Evolutionary conservation across 2,329 filamentous ascomycete genomes (phyloP), one percentile per base, ranked within the genome.

Genomic region (Epicoccum sorghinum): DNA sequence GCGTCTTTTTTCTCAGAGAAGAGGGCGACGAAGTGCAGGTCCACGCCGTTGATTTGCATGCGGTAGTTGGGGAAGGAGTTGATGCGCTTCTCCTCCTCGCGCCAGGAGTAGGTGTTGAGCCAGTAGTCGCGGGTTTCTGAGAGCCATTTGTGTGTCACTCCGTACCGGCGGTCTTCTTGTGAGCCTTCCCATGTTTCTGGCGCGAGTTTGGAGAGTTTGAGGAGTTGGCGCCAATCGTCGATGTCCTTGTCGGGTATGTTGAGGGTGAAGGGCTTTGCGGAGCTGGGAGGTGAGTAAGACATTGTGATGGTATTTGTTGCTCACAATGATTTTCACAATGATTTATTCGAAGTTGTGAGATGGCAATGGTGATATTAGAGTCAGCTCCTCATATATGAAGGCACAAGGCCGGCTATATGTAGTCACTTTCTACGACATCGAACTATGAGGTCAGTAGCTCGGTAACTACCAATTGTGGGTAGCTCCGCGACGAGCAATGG

Each of bases 1-100:
- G 83, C 84, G 58, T 82, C 78, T 3, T 72, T 59, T 29, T 79
- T 81, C 50, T 78, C 64, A 0, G 83, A 86, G 52, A 86, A 86
- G 0, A 86, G 69, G 0, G 75, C 83, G 1, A 80, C 64, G 60
- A 86, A 86, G 60, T 86, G 83, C 32, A 86, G 68, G 10, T 76
- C 69, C 39, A 80, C 67, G 13, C 69, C 67, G 29, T 79, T 73
- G 47, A 84, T 74, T 7, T 74, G 62, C 13, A 76, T 74, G 3
- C 70, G 79, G 67, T 79, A 85, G 64, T 85, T 82, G 10, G 81
- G 79, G 43, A 82, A 82, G 4, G 73, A 77, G 60, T 84, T 84
- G 65, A 83, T 80, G 38, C 70, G 65, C 27, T 70, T 70, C 59
- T 78, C 79, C 44, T 68, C 57, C 1, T 61, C 65, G 23, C 67